These are phyloP conservation scores for Auxenochlorella protothecoides DNA, from an alignment of 139 green algal species.

Conservation along the genomic window DNA sequence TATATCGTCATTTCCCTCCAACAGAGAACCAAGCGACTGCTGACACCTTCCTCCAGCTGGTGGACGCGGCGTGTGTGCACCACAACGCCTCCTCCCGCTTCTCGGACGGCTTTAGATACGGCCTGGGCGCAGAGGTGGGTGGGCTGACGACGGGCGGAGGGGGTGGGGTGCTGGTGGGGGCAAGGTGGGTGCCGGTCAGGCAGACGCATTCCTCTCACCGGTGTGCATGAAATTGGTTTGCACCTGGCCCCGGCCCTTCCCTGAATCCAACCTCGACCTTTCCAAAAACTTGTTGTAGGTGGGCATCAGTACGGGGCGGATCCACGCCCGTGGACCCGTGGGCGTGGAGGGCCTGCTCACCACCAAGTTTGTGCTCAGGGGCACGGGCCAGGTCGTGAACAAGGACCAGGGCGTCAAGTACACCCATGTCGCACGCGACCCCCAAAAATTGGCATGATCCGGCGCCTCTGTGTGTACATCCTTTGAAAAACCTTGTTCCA, in stretches of 20 bases:
- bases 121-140: conserved; percentile 76
- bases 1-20: conserved; percentile 1
- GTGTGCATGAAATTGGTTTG: no score
- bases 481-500: no score
- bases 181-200: no score
- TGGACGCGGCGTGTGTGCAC: conserved; percentile 91
- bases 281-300: conserved; percentile 42
- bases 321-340: conserved; percentile 94
- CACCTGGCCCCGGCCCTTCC: no score
- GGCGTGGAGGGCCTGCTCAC: conserved; percentile 97
- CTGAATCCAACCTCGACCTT: no score
- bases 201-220: no score
- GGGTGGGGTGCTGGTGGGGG: no score
- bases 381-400: conserved; percentile 71
- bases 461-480: no score
- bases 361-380: conserved; percentile 80
- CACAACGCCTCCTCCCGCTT: conserved; percentile 94
- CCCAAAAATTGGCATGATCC: no score
- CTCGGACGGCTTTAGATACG: conserved; percentile 91
- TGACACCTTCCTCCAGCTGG: conserved; percentile 72
- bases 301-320: conserved; percentile 91
- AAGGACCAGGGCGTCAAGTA: conserved; percentile 88
- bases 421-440: conserved; percentile 47
- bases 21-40: conserved; percentile 51
- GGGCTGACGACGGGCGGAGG: neutral